Evolutionary conservation across 352 stramenopile species (phyloP).

Genomic region (Phytophthora pinifolia): DNA sequence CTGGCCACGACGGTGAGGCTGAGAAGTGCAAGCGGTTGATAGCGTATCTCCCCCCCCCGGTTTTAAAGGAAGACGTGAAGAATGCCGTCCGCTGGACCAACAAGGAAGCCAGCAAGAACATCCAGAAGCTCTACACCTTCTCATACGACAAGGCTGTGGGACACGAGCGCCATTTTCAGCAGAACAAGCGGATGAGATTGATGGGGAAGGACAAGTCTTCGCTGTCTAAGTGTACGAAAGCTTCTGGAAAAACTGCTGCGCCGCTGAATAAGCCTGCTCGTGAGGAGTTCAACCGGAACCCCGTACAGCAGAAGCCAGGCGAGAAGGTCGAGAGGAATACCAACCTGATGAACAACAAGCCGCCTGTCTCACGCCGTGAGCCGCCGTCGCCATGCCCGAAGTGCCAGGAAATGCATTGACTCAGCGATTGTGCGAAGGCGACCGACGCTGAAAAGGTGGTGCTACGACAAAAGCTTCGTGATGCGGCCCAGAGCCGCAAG

Average conservation of each 20-base stretch:
- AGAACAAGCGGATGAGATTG: not conserved
- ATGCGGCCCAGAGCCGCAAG: not conserved
- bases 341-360: not conserved
- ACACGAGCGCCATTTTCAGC: not conserved
- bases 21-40: too few relatives aligned
- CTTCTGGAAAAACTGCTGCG: not conserved
- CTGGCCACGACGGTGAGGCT: not conserved
- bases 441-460: slow-evolving; percentile 2
- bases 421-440: not conserved
- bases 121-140: not conserved
- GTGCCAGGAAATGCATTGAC: slow-evolving; percentile 3
- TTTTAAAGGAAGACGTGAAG: too few relatives aligned
- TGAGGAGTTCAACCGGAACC: too few relatives aligned
- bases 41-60: too few relatives aligned
- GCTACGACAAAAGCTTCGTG: not conserved
- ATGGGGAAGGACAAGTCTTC: not conserved
- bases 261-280: not conserved
- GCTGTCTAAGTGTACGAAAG: too few relatives aligned
- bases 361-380: not conserved
- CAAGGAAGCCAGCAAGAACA: not conserved
- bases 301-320: not conserved
- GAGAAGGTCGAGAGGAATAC: not conserved
- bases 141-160: not conserved
- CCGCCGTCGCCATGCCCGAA: slow-evolving; percentile 8
- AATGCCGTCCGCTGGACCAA: not conserved